A percentile compares a stretch with the other conserved stretches of the same genome.
These are phyloP conservation scores for Fonsecaea erecta DNA, from an alignment of 2,329 filamentous ascomycete genomes.

Conservation along the genomic window DNA sequence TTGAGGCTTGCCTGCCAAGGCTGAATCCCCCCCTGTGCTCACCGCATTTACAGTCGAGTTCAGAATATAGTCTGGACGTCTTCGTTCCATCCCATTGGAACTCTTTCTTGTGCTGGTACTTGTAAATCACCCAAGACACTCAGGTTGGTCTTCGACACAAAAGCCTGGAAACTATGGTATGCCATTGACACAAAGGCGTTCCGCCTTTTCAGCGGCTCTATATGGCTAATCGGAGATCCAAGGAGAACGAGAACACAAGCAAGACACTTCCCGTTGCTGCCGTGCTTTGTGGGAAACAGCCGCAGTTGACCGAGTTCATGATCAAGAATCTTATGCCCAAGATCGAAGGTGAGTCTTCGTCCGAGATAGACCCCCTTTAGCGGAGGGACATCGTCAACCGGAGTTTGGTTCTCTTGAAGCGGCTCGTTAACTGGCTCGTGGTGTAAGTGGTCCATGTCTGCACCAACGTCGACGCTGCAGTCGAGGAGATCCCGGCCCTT, in stretches of 20 bases:
- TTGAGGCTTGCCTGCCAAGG: background rate
- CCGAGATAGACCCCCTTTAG: background rate
- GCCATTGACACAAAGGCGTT: background rate
- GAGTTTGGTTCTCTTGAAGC: background rate
- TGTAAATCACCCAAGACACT: background rate
- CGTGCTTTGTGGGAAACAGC: conserved; percentile 29
- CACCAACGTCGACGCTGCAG: conserved; percentile 19
- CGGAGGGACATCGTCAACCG: background rate
- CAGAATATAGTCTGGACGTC: background rate
- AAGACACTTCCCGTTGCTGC: conserved; percentile 26
- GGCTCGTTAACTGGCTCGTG: background rate
- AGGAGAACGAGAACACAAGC: background rate
- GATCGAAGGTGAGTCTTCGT: conserved; percentile 23
- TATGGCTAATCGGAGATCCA: background rate
- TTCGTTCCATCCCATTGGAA: background rate
- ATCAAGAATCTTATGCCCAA: conserved; percentile 28
- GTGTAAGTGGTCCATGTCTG: conserved; percentile 30
- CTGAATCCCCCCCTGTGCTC: background rate
- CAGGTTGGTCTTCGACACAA: background rate
- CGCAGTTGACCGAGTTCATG: conserved; percentile 20
- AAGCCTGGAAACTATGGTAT: background rate
- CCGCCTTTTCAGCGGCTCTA: background rate
- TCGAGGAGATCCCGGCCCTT: conserved; percentile 29
- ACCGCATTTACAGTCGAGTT: background rate
- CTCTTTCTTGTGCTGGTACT: background rate